These are phyloP conservation scores for Pyricularia pennisetigena DNA, from an alignment of 2,329 filamentous ascomycete species.

Conservation along the genomic window DNA sequence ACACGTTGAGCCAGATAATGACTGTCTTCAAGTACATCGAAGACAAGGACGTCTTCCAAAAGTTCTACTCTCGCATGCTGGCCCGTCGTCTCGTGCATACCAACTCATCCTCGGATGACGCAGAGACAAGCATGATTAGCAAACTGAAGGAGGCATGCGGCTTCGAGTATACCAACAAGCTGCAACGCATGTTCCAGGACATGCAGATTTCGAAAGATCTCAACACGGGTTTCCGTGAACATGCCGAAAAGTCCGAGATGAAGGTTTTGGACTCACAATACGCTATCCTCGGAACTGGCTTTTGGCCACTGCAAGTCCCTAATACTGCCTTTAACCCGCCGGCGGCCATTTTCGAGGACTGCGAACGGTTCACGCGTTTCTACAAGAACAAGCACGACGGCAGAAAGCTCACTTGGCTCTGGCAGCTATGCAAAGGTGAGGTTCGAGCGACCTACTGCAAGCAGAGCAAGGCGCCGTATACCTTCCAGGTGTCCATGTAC, in stretches of 20 bases:
- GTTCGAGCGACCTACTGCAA: slow-evolving; percentile 91
- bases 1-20: slow-evolving; percentile 87
- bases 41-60: slow-evolving; percentile 99
- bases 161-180: slow-evolving; percentile 98
- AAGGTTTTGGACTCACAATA: slow-evolving; percentile 80
- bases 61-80: slow-evolving; percentile 96
- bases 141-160: slow-evolving; percentile 98
- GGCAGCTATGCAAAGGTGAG: slow-evolving; percentile 97
- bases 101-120: slow-evolving; percentile 92
- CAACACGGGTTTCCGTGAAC: slow-evolving; percentile 79
- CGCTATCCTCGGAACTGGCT: slow-evolving; percentile 88
- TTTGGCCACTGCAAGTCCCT: slow-evolving; percentile 88
- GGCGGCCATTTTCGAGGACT: slow-evolving; percentile 72
- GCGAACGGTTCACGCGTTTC: slow-evolving; percentile 81
- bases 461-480: slow-evolving; percentile 81
- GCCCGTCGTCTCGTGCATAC: slow-evolving; percentile 90
- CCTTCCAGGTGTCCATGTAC: slow-evolving; percentile 94
- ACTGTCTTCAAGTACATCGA: slow-evolving; percentile 99
- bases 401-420: slow-evolving; percentile 93
- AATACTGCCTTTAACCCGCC: slow-evolving; percentile 85
- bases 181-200: slow-evolving; percentile 99
- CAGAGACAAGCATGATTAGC: slow-evolving; percentile 98
- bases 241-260: slow-evolving; percentile 53
- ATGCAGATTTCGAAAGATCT: slow-evolving; percentile 99
- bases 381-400: slow-evolving; percentile 97